Conservation (phyloP, 257 asterid genomes). For the Ocimum tenuiflorum region DNA sequence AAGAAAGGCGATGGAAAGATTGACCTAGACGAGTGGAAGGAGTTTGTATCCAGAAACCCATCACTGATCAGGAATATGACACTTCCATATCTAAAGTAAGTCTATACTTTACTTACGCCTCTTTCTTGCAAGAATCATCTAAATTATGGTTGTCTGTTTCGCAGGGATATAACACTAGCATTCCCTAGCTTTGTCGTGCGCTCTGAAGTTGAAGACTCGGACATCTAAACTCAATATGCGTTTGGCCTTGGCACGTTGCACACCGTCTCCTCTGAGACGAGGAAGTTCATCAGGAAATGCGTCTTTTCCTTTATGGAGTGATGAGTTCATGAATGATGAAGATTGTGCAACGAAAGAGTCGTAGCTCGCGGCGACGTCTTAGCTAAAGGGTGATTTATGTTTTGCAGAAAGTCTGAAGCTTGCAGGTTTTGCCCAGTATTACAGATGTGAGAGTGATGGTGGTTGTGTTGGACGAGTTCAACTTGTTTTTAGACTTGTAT, state of each 20-base stretch:
- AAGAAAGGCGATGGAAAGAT: constrained; percentile 56
- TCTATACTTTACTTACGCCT: neutral
- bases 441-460: neutral
- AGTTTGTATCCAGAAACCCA: constrained; percentile 49
- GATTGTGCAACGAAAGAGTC: neutral
- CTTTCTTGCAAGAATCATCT: neutral
- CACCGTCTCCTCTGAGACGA: neutral
- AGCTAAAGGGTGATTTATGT: too few species aligned
- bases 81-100: constrained; percentile 55
- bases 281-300: neutral
- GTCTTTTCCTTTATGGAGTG: neutral
- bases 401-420: too few species aligned
- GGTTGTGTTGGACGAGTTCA: neutral
- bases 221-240: constrained; percentile 21
- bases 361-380: too few species aligned
- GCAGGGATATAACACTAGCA: constrained; percentile 69
- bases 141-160: neutral
- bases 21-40: constrained; percentile 61
- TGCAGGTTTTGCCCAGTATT: too few species aligned
- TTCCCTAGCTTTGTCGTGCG: constrained; percentile 69
- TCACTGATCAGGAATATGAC: constrained; percentile 63
- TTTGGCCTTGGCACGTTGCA: neutral
- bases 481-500: neutral
- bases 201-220: constrained; percentile 57
- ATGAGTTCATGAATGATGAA: neutral